A percentile compares a stretch with the other conserved stretches of the same genome.
phyloP scores from a whole-genome alignment of 2,329 filamentous ascomycete species.

The Cladorrhinum sp. region DNA sequence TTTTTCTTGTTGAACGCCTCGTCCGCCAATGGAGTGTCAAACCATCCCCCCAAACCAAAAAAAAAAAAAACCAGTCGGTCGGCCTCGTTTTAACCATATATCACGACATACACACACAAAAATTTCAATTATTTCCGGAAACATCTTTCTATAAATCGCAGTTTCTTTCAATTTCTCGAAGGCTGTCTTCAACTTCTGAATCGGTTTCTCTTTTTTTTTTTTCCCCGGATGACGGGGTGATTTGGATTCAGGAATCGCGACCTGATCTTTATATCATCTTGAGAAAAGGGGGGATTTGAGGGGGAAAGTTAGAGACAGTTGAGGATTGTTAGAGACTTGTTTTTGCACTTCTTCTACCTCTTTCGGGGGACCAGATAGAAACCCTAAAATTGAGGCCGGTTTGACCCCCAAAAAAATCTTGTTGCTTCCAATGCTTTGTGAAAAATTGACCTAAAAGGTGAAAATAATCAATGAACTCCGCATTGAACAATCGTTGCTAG shows the following conservation, averaged over 20 bases:
- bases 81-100: too few species aligned
- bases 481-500: too few species aligned
- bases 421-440: not conserved
- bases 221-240: not conserved
- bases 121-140: not conserved
- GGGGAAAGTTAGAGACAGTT: not conserved
- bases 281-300: not conserved
- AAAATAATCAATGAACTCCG: too few species aligned
- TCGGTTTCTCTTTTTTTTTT: not conserved
- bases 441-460: too few species aligned
- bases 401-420: not conserved
- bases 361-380: not conserved
- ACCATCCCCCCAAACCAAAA: not conserved
- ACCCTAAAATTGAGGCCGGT: not conserved
- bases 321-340: not conserved
- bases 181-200: not conserved
- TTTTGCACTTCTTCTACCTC: not conserved
- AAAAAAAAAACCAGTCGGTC: not conserved
- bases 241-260: too few species aligned
- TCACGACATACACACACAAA: not conserved
- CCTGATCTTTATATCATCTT: not conserved
- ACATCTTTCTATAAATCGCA: not conserved
- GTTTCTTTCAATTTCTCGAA: not conserved
- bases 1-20: too few species aligned
- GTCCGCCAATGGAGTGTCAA: too few species aligned